Evolutionary conservation across 306 rosid genomes (phyloP), one percentile per base, ranked within the genome.

Genomic region (Canavalia gladiata): DNA sequence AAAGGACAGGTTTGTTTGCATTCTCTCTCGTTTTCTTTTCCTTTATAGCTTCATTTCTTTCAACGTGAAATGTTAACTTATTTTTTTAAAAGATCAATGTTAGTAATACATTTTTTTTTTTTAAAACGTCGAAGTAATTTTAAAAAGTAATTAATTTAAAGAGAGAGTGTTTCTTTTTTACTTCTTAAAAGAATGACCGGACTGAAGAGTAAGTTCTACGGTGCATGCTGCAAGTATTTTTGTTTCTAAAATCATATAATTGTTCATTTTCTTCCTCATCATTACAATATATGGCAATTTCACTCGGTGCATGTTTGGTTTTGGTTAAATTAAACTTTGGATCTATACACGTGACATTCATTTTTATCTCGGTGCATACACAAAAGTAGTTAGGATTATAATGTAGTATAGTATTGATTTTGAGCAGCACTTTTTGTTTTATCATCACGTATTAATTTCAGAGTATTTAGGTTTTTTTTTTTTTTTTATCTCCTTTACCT

Each of bases 1-100:
- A 95, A 95, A 85, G 97, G 99, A 86, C 84, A 72, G 92, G 99
- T 93, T 56, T 78, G 68, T 43, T 77, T 52, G 4, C 39, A 7
- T 39, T 56, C 49, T 35, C 55, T 54, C 55, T 70, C 0, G 33
- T 18, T 66, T 51, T n/a, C 51, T 60, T 8, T 5, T 28, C 7
- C 33, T 8, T 45, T 41, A 13, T 35, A 29, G 39, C 9, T 72
- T 55, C 65, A 8, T 11, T 59, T 8, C 18, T 2, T 29, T 59
- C 31, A 29, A 57, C 9, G 34, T 33, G 55, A 54, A 7, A 2
- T 63, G 75, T 5, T 9, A 43, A 52, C 49, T 62, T 57, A 11
- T 11, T 25, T 34, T 29, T 37, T 37, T 18, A 18, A 18, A 18
- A 18, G 25, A 18, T 18, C 25, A 18, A 18, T 18, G 25, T 18